Base-by-base conservation (phyloP, 331 rosid species). In the Acacia concinna region DNA sequence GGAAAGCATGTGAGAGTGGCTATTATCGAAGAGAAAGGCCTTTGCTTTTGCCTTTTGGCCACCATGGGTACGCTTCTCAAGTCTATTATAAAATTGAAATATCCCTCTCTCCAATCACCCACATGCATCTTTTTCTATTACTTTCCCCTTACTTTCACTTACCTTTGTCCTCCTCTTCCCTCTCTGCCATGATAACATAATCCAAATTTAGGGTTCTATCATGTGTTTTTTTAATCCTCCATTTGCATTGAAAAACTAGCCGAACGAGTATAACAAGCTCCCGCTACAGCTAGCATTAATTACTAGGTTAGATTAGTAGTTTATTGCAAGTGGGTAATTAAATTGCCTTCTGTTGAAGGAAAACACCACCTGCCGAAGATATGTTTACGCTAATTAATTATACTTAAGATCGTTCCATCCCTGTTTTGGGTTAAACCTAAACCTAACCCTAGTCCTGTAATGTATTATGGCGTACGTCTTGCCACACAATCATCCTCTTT, bases 21-120 rank as follows among this genome's bases (percentile, higher is more conserved):
- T 57, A 73, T 10, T 88, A 82, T 85, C 87, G 85, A 87, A 81
- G 81, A 73, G 71, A 81, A 73, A 80, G 85, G 74, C 76, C 78
- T 56, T 23, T 75, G 82, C 87, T 85, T 84, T 86, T 79, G 88
- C 70, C 70, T 64, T 34, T 34, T 34, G 25, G 84, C 87, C 90
- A 68, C 79, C 78, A 73, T 47, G 76, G 85, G 65, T 82, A 68
- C 90, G 78, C 44, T 35, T 89, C 89, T 90, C 92, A 76, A 88
- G 81, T 80, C 82, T 81, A 83, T 65, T 13, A 59, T 78, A 54
- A 71, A 73, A 62, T 41, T 63, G 52, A 41, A 79, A 68, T 73
- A 69, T 79, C 54, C 60, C 64, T 79, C 54, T 49, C 64, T 17
- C 25, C 40, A 64, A 44, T 56, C 41, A 76, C 88, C 86, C 77